Base-by-base conservation (phyloP, 768 basidiomycete species). In the Suillus plorans region DNA sequence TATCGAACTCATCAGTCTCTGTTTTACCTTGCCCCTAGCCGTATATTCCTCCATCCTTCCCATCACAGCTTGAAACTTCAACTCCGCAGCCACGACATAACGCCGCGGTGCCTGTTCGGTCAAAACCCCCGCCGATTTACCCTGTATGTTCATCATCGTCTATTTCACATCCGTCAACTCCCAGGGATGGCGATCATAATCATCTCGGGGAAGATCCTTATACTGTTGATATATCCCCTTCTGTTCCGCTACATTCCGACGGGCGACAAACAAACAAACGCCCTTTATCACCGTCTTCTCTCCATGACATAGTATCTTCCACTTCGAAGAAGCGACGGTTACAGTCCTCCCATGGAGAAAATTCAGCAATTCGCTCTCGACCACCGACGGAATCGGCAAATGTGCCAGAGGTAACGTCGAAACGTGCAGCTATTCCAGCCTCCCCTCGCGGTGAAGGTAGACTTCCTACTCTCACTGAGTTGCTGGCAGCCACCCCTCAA, bases 31-130 rank as follows among this genome's bases (percentile, higher is more conserved):
- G 47, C 34, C 36, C 50, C 68, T 66, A 81, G 84, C 74, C 77
- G n/a, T 85, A 81, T 64, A 72, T 84, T 22, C 85, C 85, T 1
- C 86, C 85, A 4, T 87, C 86, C 8, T 87, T 87, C 68, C 82
- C 84, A 37, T 77, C 81, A 13, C 76, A 85, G 63, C 71, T 88
- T 25, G 69, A 75, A 39, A 86, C 85, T 34, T 88, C 86, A 2
- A 88, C 86, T 5, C 86, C 86, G 12, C 75, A 73, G 41, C 67
- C 69, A n/a, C 64, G 65, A 20, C 52, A 61, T 34, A 59, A 63
- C 50, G 55, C 66, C 47, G 63, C 55, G 56, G 64, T 70, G 14
- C 67, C 69, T 56, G 61, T 69, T 55, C 78, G 78, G 31, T 71
- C 71, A n/a, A 85, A 85, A 70, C 83, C 84, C 3, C 73, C 79